A percentile compares a stretch with the other conserved stretches of the same genome.
These are phyloP conservation scores for Rosa lucieae DNA, from an alignment of 306 rosid species.

Conservation along the genomic window DNA sequence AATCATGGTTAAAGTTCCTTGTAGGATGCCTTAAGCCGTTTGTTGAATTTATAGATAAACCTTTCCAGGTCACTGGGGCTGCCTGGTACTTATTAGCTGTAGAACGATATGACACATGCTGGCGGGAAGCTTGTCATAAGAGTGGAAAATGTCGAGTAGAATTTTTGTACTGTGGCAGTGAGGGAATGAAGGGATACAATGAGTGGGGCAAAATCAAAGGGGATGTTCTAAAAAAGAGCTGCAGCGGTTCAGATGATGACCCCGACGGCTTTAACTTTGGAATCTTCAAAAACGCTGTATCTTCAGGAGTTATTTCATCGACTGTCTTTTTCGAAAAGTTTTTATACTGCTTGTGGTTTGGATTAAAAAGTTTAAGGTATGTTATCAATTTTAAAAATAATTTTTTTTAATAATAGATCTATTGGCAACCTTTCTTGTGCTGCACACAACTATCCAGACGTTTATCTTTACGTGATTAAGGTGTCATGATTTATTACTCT, in stretches of 20 bases:
- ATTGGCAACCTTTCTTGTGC: neutral
- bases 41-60: neutral
- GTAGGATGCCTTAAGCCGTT: neutral
- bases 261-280: conserved; percentile 61
- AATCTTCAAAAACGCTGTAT: conserved; percentile 62
- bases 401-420: neutral
- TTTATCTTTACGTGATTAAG: neutral
- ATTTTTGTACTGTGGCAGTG: conserved; percentile 59
- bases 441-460: neutral
- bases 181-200: conserved; percentile 39
- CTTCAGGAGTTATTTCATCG: conserved; percentile 54
- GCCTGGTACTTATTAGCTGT: conserved; percentile 83
- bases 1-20: neutral
- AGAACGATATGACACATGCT: conserved; percentile 75
- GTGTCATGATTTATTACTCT: neutral
- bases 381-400: neutral
- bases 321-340: conserved; percentile 56
- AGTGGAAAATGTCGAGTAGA: conserved; percentile 40
- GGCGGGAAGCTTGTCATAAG: conserved; percentile 53
- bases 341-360: conserved; percentile 86
- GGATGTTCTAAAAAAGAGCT: conserved; percentile 38
- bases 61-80: conserved; percentile 68
- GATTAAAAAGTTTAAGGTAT: conserved; percentile 89
- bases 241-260: conserved; percentile 31
- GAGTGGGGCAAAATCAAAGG: conserved; percentile 50